Evolutionary conservation across 2,329 filamentous ascomycete genomes (phyloP), one percentile per base, ranked within the genome.

Genomic region (Phoma sp.): DNA sequence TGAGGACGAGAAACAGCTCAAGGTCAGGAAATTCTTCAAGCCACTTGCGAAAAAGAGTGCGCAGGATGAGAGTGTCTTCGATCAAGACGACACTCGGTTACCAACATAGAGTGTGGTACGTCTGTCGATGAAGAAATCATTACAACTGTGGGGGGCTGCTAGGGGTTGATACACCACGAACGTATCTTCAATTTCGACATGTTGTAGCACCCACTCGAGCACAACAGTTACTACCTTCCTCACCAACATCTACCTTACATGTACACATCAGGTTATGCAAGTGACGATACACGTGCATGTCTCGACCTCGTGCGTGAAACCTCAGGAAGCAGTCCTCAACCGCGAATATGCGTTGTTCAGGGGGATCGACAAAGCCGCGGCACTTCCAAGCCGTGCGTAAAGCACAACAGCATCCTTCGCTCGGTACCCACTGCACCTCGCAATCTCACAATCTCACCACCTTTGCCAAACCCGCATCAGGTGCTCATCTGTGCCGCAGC

Each of bases 1-100:
- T 68, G 62, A 82, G 81, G 73, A 79, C 78, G 67, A 73, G 74
- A 47, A 83, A 47, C 84, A 85, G 78, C 77, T 77, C 52, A 64
- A 57, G 30, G 39, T 67, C 17, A 60, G 29, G 20, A 58, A 51
- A n/a, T 58, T 65, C 25, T 61, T 64, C 47, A 50, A 37, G 17
- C 33, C 45, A 14, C 23, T 46, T 23, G 15, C 39, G 23, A 56
- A 23, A 39, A 53, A 42, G 48, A 40, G 23, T 25, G 28, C 42
- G 39, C 30, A 50, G 3, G 32, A 25, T 18, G 37, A 43, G n/a
- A 43, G 57, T n/a, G 61, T 65, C 7, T 66, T 64, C 20, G 56
- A 65, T 15, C 40, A 56, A 4, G 47, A 58, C 1, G 51, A 56
- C 7, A 57, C 9, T 20, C 34, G 12, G 4, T 4, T 29, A 5